Base-by-base conservation (phyloP, 768 basidiomycete genomes). In the Serendipita sp. region DNA sequence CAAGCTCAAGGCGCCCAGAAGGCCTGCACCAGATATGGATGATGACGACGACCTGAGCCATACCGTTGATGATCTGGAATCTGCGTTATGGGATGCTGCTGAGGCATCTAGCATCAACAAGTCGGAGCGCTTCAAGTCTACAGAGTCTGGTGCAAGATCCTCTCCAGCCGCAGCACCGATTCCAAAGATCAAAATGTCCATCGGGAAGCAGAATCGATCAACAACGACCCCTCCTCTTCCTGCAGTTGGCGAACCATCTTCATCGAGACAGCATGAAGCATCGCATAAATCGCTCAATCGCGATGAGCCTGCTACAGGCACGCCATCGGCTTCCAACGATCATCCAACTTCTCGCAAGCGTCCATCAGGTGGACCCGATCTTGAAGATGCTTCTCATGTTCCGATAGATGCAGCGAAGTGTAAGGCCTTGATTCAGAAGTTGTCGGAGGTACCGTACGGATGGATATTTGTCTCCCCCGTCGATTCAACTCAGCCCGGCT, bases 371-470 rank as follows among this genome's bases (percentile, higher is more conserved):
- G 28, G 26, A 62, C 64, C 24, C 48, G 24, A 61, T 60, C 48
- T 70, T 77, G 30, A 68, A 70, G 41, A 67, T 70, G 42, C 65
- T 22, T 61, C 62, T 13, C 69, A 74, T 22, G 81, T 76, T 1
- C 80, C 86, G 1, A 72, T 93, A 66, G 88, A 90, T 71, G 82
- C 85, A 67, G 90, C 84, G 78, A 95, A 90, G 72, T 88, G 86
- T 70, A 84, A 79, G 70, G 85, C 88, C 2, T 71, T 91, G 34
- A 66, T 94, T 62, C 83, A 79, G 69, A 73, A 66, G 24, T 68
- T 93, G 5, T 71, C 74, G 60, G 86, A 78, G 68, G 68, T 86
- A 17, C 80, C 82, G 1, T 87, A 92, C 69, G 79, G 82, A 42
- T 74, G 71, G 30, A 85, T 91, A 64, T 97, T 97, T 74, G 69